Evolutionary conservation across 2,329 filamentous ascomycete species (phyloP).

Genomic region (Talaromyces albobiverticillius): DNA sequence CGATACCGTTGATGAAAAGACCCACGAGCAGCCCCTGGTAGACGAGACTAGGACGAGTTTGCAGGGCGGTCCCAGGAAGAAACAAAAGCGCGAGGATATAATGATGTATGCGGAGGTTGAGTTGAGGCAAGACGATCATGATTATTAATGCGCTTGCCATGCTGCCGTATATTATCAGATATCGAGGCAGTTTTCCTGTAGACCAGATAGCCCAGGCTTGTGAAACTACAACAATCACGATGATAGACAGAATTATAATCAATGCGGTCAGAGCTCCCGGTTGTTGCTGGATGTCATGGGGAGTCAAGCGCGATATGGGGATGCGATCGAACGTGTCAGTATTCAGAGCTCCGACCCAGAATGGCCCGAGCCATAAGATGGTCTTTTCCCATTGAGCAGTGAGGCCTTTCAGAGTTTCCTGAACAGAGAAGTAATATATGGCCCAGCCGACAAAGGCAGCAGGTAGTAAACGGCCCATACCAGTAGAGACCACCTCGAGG

Average conservation of each 20-base stretch:
- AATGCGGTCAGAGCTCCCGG: conserved; percentile 59
- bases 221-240: conserved; percentile 52
- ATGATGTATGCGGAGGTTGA: conserved; percentile 62
- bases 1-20: conserved; percentile 62
- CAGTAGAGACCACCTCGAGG: conserved; percentile 53
- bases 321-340: conserved; percentile 64
- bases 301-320: conserved; percentile 60
- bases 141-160: conserved; percentile 47
- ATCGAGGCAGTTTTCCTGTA: conserved; percentile 55
- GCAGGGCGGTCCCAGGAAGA: conserved; percentile 57
- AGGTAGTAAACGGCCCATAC: conserved; percentile 57
- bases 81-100: conserved; percentile 61
- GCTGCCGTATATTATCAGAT: conserved; percentile 48
- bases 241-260: conserved; percentile 50
- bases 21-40: conserved; percentile 62
- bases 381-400: conserved; percentile 61
- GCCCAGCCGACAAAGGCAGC: conserved; percentile 58
- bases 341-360: conserved; percentile 61
- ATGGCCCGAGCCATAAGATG: conserved; percentile 58
- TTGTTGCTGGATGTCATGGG: conserved; percentile 59
- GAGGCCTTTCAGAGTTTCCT: conserved; percentile 48
- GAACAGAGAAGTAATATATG: conserved; percentile 55
- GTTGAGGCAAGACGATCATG: conserved; percentile 53
- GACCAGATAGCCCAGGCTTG: conserved; percentile 57
- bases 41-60: conserved; percentile 57